A percentile compares a stretch with the other conserved stretches of the same genome.
phyloP scores from a whole-genome alignment of 208 protist genomes.

The Leishmania amazonensis region DNA sequence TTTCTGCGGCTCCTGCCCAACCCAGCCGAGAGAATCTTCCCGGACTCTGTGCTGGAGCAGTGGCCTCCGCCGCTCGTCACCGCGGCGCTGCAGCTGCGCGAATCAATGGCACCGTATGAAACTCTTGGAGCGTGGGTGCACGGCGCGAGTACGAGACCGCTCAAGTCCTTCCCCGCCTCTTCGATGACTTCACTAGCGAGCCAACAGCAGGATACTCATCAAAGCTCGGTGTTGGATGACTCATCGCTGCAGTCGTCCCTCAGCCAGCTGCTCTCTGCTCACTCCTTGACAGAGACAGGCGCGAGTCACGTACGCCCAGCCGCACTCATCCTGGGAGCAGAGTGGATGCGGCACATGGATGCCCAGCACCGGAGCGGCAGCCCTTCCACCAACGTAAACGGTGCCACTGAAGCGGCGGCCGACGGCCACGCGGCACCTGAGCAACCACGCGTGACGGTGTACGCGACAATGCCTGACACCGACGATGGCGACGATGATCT shows the following conservation, averaged over 20 bases:
- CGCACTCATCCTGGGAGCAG: slow-evolving; percentile 18
- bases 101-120: slow-evolving; percentile 17
- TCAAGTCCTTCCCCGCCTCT: slow-evolving; percentile 8
- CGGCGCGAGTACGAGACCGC: slow-evolving; percentile 5
- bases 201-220: no score
- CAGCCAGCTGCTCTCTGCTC: slow-evolving; percentile 20
- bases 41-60: background rate
- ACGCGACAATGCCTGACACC: background rate
- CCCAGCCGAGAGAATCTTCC: slow-evolving; percentile 24
- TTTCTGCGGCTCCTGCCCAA: slow-evolving; percentile 20
- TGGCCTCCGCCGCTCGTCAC: slow-evolving; percentile 12
- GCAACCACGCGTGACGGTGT: slow-evolving; percentile 16
- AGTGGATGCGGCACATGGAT: slow-evolving; percentile 21
- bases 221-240: background rate
- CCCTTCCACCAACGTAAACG: background rate
- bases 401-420: background rate
- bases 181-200: background rate
- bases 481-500: background rate
- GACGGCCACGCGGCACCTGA: background rate
- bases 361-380: background rate
- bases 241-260: slow-evolving; percentile 11
- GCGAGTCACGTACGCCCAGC: background rate
- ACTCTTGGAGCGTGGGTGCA: slow-evolving; percentile 29
- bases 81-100: slow-evolving; percentile 7
- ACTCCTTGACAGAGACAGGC: background rate